Base-by-base conservation (phyloP, 1,284 basidiomycete genomes). In the Heterobasidion annosum region DNA sequence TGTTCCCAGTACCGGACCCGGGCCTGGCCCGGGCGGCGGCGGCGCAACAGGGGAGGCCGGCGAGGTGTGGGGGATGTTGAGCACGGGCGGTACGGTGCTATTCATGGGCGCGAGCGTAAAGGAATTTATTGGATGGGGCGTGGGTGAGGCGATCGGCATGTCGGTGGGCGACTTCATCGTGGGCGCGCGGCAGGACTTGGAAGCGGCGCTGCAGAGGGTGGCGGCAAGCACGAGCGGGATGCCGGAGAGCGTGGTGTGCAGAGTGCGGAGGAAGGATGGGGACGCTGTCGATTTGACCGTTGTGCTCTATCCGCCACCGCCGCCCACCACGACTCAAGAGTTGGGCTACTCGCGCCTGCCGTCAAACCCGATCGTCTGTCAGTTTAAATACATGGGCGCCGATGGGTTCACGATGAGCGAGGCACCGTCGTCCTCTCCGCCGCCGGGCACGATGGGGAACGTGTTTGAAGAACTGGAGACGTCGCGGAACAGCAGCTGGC, bases 391-490 rank as follows among this genome's bases (percentile, higher is more conserved):
- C 49, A 58, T 62, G 47, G 60, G 58, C 55, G 49, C 48, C 48
- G 44, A 18, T 18, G 34, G 54, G 13, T 35, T 32, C 19, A 2
- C 48, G 32, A 25, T 25, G 25, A 5, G 25, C 25, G 25, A 25
- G 32, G 15, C 32, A 34, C 48, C 32, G 4, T 51, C 45, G 12
- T 54, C 18, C 18, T 18, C 56, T 35, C 58, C 54, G 6, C 56
- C 58, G 34, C 55, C 50, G 40, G 16, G 60, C 60, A 34, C 56
- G 47, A 48, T 43, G 1, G 68, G 64, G 34, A 82, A 88, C 59
- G 68, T 93, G 8, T 93, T 92, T 61, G 82, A 81, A 48, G 89
- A 91, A 66, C 76, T 93, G 18, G 83, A 87, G 48, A 75, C 78
- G 0, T 67, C 70, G 8, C 71, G 85, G 10, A 82, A 77, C 18